Evolutionary conservation across 768 basidiomycete genomes (phyloP).

Genomic region (Lactarius vividus): DNA sequence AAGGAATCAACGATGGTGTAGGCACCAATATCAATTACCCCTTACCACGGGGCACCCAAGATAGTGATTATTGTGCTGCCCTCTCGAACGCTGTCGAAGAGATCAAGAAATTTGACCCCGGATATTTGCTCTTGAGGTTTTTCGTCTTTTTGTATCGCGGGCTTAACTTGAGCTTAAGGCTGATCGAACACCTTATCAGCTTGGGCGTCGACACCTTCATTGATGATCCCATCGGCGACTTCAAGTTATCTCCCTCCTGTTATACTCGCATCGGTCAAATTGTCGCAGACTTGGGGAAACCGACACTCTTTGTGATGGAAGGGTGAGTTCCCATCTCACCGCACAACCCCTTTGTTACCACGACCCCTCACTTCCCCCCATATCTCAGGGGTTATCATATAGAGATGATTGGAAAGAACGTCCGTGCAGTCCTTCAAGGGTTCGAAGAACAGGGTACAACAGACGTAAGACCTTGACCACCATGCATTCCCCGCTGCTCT

Average conservation of each 20-base stretch:
- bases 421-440: slow-evolving; percentile 32
- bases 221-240: slow-evolving; percentile 35
- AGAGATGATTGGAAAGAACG: slow-evolving; percentile 32
- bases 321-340: slow-evolving; percentile 31
- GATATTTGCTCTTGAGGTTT: slow-evolving; percentile 34
- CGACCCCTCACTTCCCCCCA: neutral
- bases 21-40: slow-evolving; percentile 35
- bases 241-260: slow-evolving; percentile 31
- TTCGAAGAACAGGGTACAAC: slow-evolving; percentile 22
- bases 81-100: slow-evolving; percentile 27
- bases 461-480: neutral
- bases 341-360: neutral
- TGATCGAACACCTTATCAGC: slow-evolving; percentile 22
- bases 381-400: slow-evolving; percentile 33
- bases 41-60: slow-evolving; percentile 32
- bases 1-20: slow-evolving; percentile 30
- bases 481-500: neutral
- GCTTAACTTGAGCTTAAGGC: neutral
- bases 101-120: slow-evolving; percentile 30
- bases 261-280: slow-evolving; percentile 33
- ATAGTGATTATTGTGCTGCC: slow-evolving; percentile 31
- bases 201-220: slow-evolving; percentile 38
- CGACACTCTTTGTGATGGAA: slow-evolving; percentile 38
- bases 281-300: slow-evolving; percentile 26
- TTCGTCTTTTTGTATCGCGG: neutral